Conservation (phyloP, 768 basidiomycete genomes). For the Leccinum uliginosum region DNA sequence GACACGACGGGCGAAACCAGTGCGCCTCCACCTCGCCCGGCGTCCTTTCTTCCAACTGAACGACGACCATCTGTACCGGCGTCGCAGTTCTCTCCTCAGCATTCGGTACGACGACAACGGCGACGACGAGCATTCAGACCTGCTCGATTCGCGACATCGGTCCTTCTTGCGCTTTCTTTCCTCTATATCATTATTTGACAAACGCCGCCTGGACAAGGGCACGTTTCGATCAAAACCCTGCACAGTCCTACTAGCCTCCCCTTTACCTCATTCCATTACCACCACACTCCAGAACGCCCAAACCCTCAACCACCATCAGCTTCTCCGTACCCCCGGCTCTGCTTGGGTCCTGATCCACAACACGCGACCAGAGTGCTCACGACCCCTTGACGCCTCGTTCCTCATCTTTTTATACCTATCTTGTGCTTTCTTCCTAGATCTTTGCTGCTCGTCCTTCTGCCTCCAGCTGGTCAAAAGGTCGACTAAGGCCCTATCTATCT, state of each 20-base stretch:
- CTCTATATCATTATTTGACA: constrained; percentile 39
- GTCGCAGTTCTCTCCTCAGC: constrained; percentile 6
- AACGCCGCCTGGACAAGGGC: constrained; percentile 55
- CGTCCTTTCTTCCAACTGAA: constrained; percentile 18
- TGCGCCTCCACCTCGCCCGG: constrained; percentile 17
- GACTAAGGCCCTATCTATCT: constrained; percentile 36
- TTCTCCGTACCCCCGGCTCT: constrained; percentile 25
- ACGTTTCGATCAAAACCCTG: constrained; percentile 80
- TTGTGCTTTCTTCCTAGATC: constrained; percentile 36
- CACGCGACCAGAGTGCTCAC: constrained; percentile 47
- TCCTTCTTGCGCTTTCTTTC: constrained; percentile 16
- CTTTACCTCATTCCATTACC: constrained; percentile 53
- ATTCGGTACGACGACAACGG: constrained; percentile 14
- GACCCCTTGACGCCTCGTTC: constrained; percentile 49
- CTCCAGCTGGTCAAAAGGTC: constrained; percentile 35
- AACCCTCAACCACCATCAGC: constrained; percentile 37
- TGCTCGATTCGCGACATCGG: constrained; percentile 17
- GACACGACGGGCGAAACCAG: constrained; percentile 32
- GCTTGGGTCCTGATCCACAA: constrained; percentile 30
- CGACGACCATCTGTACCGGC: constrained; percentile 18
- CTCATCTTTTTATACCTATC: constrained; percentile 55
- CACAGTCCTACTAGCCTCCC: constrained; percentile 46
- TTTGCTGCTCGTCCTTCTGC: constrained; percentile 35
- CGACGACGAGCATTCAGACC: constrained; percentile 12
- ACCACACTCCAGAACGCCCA: constrained; percentile 28